A percentile compares a stretch with the other conserved stretches of the same genome.
These are phyloP conservation scores for Aureobasidium leucospermi DNA, from an alignment of 2,329 filamentous ascomycete species.

Conservation along the genomic window DNA sequence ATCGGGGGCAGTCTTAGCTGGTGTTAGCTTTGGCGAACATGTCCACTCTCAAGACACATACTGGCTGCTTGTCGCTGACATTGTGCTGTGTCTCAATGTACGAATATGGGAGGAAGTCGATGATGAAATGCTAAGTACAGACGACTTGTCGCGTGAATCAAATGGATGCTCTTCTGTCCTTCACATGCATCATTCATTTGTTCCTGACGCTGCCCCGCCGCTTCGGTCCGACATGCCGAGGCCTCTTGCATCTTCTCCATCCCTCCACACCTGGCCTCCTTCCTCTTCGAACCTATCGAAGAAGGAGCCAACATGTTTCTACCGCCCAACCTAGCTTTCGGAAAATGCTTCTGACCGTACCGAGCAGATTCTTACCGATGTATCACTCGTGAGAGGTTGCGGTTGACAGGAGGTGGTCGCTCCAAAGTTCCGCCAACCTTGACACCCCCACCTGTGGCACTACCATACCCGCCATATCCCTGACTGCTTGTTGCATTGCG, in stretches of 20 bases:
- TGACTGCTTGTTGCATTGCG: conserved; percentile 19
- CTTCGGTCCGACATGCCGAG: background rate
- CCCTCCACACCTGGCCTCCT: background rate
- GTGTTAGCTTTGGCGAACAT: background rate
- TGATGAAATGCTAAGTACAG: no score
- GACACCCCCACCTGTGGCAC: conserved; percentile 19
- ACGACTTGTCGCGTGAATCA: background rate
- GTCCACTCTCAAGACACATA: background rate
- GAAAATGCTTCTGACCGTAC: no score
- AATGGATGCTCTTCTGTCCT: background rate
- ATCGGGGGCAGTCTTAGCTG: conserved; percentile 64
- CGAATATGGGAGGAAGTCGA: no score
- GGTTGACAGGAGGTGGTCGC: background rate
- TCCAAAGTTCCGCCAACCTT: conserved; percentile 25
- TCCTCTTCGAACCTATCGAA: background rate
- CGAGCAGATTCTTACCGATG: background rate
- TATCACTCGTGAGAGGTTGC: background rate
- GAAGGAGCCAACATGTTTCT: no score
- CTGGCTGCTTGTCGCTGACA: conserved; percentile 1
- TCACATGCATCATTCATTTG: conserved; percentile 5
- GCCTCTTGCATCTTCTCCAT: background rate
- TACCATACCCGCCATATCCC: conserved; percentile 23
- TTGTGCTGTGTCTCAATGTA: background rate
- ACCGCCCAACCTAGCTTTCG: no score
- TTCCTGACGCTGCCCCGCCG: background rate